These are phyloP conservation scores for Gloeopeniophorella convolvens DNA, from an alignment of 768 basidiomycete genomes.

Conservation along the genomic window DNA sequence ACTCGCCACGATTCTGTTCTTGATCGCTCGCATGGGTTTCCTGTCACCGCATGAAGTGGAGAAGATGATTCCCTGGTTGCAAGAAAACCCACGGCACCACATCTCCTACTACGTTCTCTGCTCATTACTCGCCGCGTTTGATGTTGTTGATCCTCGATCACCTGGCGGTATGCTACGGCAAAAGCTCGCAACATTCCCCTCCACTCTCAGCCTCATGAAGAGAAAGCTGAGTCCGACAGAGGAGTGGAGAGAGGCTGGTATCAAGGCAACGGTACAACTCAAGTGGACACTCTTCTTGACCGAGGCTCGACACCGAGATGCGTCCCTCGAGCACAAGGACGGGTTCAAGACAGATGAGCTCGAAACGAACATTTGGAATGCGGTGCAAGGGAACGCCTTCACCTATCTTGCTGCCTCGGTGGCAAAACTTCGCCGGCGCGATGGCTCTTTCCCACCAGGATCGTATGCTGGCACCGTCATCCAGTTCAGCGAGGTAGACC, in stretches of 20 bases:
- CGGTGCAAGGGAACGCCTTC: slow-evolving; percentile 80
- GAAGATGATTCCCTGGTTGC: slow-evolving; percentile 64
- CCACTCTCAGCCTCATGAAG: slow-evolving; percentile 51
- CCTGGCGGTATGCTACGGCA: slow-evolving; percentile 40
- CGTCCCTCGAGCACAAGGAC: slow-evolving; percentile 52
- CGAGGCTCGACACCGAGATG: slow-evolving; percentile 63
- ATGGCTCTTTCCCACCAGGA: slow-evolving; percentile 25
- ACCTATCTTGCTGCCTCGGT: slow-evolving; percentile 59
- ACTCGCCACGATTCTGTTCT: slow-evolving; percentile 56
- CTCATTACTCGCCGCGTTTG: slow-evolving; percentile 57
- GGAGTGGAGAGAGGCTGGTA: slow-evolving; percentile 61
- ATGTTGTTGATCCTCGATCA: slow-evolving; percentile 52
- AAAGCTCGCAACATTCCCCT: slow-evolving; percentile 39
- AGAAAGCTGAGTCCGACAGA: slow-evolving; percentile 44
- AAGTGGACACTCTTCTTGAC: slow-evolving; percentile 87
- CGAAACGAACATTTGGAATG: slow-evolving; percentile 75
- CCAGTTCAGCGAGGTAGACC: slow-evolving; percentile 31
- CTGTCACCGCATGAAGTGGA: slow-evolving; percentile 56
- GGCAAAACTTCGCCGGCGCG: slow-evolving; percentile 46
- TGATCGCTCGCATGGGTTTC: slow-evolving; percentile 57
- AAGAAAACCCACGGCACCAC: slow-evolving; percentile 55
- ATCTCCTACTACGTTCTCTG: slow-evolving; percentile 66
- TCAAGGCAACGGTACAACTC: slow-evolving; percentile 70
- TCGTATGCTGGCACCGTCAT: slow-evolving; percentile 25
- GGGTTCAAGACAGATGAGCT: slow-evolving; percentile 74